phyloP scores from a whole-genome alignment of 176 grass and related monocot species.

The Hordeum marinum region DNA sequence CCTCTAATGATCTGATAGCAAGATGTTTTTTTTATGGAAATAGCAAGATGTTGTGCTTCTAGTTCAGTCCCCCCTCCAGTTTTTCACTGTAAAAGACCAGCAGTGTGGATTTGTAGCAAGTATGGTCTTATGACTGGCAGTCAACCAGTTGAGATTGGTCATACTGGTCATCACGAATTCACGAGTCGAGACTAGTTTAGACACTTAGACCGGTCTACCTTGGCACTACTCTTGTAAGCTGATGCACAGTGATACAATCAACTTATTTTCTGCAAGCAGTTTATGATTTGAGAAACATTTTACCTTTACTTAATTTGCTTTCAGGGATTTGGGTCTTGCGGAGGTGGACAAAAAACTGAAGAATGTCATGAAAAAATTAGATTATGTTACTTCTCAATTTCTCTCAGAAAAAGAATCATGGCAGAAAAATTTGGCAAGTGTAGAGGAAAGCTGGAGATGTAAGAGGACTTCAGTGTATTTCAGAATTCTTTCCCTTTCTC shows the following conservation, averaged over 20 bases:
- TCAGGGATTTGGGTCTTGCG: constrained; percentile 74
- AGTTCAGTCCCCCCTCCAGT: background rate
- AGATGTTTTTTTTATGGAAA: background rate
- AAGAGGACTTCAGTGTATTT: constrained; percentile 26
- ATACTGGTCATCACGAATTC: background rate
- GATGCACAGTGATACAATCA: background rate
- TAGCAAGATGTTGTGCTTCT: background rate
- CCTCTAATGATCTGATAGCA: constrained; percentile 3
- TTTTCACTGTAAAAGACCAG: background rate
- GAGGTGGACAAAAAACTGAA: constrained; percentile 71
- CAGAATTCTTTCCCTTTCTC: constrained; percentile 4
- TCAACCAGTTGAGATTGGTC: background rate
- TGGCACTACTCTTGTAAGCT: constrained; percentile 5
- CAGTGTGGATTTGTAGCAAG: constrained; percentile 1
- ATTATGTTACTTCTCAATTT: constrained; percentile 61
- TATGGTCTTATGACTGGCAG: background rate
- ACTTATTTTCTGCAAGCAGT: background rate
- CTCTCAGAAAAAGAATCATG: constrained; percentile 82
- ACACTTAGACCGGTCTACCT: background rate
- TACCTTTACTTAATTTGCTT: constrained; percentile 17
- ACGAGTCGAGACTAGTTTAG: background rate
- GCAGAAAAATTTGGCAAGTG: constrained; percentile 64
- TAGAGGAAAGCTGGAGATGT: constrained; percentile 97
- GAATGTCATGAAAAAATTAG: constrained; percentile 58
- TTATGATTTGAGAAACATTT: constrained; percentile 7